Evolutionary conservation across 768 basidiomycete genomes (phyloP).

Genomic region (Boletus edulis): DNA sequence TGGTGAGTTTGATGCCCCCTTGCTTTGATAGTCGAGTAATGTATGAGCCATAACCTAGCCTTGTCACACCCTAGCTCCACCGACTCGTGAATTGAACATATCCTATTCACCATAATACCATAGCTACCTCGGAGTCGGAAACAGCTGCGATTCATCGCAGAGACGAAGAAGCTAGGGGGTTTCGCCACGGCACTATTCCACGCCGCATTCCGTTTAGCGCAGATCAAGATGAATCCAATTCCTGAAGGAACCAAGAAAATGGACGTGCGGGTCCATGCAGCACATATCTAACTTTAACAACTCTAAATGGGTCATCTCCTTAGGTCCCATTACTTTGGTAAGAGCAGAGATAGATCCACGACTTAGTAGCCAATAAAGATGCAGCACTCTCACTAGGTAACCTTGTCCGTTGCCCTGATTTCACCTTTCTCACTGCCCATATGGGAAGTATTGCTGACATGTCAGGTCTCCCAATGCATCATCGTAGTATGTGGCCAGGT

Average conservation of each 20-base stretch:
- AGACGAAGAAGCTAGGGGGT: conserved; percentile 9
- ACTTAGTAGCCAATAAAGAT: too few species aligned
- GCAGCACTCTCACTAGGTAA: too few species aligned
- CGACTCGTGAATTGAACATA: conserved; percentile 3
- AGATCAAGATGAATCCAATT: conserved; percentile 19
- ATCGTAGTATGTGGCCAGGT: too few species aligned
- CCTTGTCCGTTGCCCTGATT: too few species aligned
- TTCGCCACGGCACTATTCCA: conserved; percentile 20
- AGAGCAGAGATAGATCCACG: too few species aligned
- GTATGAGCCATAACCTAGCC: not conserved
- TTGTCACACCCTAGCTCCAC: conserved; percentile 5
- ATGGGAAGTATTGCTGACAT: too few species aligned
- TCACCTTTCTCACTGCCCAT: too few species aligned
- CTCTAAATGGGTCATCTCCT: too few species aligned
- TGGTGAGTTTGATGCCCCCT: conserved; percentile 5
- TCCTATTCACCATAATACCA: conserved; percentile 5
- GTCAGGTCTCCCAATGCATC: too few species aligned
- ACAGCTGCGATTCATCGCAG: conserved; percentile 13
- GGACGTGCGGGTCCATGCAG: too few species aligned
- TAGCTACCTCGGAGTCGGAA: not conserved
- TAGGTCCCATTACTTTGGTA: too few species aligned
- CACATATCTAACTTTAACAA: too few species aligned
- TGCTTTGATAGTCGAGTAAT: not conserved
- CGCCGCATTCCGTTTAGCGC: conserved; percentile 22
- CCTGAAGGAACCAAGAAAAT: conserved; percentile 4